Conservation (phyloP, 1,139 yeast species). For the Zygotorulaspora mrakii region DNA sequence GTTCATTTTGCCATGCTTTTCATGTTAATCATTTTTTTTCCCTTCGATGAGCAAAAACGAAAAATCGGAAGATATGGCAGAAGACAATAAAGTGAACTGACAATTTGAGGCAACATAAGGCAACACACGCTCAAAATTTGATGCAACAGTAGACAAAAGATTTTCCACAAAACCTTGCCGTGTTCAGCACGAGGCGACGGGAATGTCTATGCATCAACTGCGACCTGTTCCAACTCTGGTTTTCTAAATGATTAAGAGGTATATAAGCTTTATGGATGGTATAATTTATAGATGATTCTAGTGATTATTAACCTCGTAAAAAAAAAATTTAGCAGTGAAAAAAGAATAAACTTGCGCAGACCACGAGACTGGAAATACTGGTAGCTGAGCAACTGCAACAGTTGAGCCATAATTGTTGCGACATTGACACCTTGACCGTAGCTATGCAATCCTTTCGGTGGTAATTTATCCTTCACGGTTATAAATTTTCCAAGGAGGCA, state of each 20-base stretch:
- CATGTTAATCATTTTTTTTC: background rate
- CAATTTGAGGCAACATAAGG: background rate
- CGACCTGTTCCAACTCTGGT: too few relatives aligned
- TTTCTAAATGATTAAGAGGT: too few relatives aligned
- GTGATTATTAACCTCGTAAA: background rate
- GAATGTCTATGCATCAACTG: too few relatives aligned
- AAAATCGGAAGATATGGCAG: background rate
- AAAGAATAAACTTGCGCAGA: conserved; percentile 1
- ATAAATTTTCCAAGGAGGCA: conserved; percentile 32
- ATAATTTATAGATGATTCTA: background rate
- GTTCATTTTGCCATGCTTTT: background rate
- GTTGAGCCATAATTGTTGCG: background rate
- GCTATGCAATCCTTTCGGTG: background rate
- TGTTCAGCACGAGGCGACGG: too few relatives aligned
- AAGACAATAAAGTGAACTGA: background rate
- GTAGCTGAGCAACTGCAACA: background rate
- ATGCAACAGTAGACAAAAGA: background rate
- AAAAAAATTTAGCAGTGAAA: background rate
- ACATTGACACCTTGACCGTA: background rate
- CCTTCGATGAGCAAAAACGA: conserved; percentile 5
- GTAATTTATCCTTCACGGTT: conserved; percentile 6
- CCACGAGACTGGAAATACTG: background rate
- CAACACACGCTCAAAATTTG: too few relatives aligned
- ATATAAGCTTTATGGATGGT: conserved; percentile 1
- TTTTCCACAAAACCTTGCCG: too few relatives aligned